A percentile compares a stretch with the other conserved stretches of the same genome.
Evolutionary conservation across 495 filamentous ascomycete species (phyloP).

Genomic region (Penicillium subrubescens): DNA sequence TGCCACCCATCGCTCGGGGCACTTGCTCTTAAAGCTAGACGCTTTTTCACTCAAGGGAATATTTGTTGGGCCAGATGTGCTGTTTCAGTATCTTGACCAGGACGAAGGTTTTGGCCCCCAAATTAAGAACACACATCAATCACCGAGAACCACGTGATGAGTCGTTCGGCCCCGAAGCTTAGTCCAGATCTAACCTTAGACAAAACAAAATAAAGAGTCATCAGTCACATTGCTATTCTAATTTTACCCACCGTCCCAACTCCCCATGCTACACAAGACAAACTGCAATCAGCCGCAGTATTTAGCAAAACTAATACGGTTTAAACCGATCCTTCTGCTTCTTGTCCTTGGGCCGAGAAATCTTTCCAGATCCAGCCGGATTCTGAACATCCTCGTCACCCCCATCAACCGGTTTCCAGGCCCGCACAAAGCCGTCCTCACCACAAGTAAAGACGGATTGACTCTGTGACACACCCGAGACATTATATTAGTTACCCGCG

Average conservation of each 20-base stretch:
- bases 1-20: not conserved
- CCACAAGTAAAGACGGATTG: conserved; percentile 74
- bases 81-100: not conserved
- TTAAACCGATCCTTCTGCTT: conserved; percentile 46
- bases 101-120: not conserved
- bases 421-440: conserved; percentile 71
- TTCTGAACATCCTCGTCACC: conserved; percentile 20
- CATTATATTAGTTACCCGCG: not conserved
- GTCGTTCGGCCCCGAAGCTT: too few relatives aligned
- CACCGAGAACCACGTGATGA: too few relatives aligned
- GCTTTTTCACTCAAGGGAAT: too few relatives aligned
- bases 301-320: conserved; percentile 35
- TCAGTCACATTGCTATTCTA: conserved; percentile 10
- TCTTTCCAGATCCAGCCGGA: conserved; percentile 26
- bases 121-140: not conserved
- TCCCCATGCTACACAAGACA: conserved; percentile 24
- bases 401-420: conserved; percentile 38
- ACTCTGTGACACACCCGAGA: conserved; percentile 42
- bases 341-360: conserved; percentile 39
- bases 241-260: conserved; percentile 17
- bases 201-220: not conserved
- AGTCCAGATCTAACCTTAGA: too few relatives aligned
- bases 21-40: not conserved
- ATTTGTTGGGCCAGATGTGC: not conserved
- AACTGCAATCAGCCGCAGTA: conserved; percentile 13